Percentiles rank a stretch among this genome's conserved stretches.
Evolutionary conservation across 306 rosid genomes (phyloP).

Genomic region (Sophora flavescens): DNA sequence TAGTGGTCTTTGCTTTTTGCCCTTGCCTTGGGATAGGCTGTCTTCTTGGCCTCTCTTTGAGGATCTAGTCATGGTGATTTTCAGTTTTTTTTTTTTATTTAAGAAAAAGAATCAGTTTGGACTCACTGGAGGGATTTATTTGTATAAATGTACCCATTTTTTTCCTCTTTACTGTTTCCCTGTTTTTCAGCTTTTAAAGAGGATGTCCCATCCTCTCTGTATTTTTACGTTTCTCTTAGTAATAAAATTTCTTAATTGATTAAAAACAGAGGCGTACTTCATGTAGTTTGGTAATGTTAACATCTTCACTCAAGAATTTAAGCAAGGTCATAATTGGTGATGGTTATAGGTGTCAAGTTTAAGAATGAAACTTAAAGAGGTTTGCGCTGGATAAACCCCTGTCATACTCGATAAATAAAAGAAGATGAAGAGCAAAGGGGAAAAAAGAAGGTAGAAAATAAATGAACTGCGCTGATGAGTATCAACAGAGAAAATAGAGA

Average conservation of each 20-base stretch:
- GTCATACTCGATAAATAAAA: not conserved
- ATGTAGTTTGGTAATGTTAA: conserved; percentile 18
- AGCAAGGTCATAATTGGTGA: not conserved
- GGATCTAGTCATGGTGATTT: not conserved
- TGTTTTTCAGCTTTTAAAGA: conserved; percentile 22
- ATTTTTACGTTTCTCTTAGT: not conserved
- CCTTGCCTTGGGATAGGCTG: conserved; percentile 18
- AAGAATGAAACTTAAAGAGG: not conserved
- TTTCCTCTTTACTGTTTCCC: not conserved
- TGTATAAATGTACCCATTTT: not conserved
- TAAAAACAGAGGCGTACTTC: conserved; percentile 1
- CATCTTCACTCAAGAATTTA: not conserved
- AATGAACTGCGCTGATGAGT: no score
- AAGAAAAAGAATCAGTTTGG: not conserved
- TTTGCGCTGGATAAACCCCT: not conserved
- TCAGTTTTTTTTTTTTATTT: conserved; percentile 1
- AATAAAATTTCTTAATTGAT: conserved; percentile 12
- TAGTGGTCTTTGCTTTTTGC: not conserved
- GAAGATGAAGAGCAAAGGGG: not conserved
- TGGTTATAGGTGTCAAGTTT: not conserved
- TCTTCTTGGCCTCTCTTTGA: not conserved
- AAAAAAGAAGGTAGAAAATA: not conserved
- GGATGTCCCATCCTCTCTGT: not conserved
- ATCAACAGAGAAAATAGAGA: no score
- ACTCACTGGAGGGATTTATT: not conserved